Evolutionary conservation across 1,284 basidiomycete genomes (phyloP).

Genomic region (Crucibulum cyathiforme): DNA sequence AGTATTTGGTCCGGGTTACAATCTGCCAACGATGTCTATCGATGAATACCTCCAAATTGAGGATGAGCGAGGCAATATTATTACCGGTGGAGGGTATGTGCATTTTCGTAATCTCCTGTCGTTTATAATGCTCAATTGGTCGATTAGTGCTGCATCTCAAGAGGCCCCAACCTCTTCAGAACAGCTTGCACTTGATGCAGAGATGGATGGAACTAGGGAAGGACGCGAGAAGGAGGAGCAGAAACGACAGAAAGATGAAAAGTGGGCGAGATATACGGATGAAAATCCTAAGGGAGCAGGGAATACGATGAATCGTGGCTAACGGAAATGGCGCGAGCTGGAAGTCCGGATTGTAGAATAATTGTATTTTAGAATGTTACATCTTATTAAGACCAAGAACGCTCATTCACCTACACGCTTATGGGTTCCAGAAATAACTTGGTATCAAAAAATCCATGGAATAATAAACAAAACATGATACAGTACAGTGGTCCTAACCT

Average conservation of each 20-base stretch:
- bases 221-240: constrained; percentile 79
- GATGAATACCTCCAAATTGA: constrained; percentile 96
- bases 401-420: too few relatives aligned
- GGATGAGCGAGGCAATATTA: constrained; percentile 82
- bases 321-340: background rate
- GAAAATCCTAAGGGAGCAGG: constrained; percentile 84
- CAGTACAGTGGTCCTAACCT: too few relatives aligned
- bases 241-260: constrained; percentile 83
- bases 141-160: constrained; percentile 71
- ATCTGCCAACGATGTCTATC: constrained; percentile 94
- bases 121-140: constrained; percentile 8
- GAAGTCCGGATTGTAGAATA: background rate
- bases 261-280: constrained; percentile 87
- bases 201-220: constrained; percentile 80
- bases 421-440: too few relatives aligned
- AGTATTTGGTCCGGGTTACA: constrained; percentile 88
- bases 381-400: too few relatives aligned
- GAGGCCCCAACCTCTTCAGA: constrained; percentile 76
- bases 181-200: constrained; percentile 77
- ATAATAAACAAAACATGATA: too few relatives aligned
- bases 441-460: too few relatives aligned
- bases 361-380: background rate
- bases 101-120: constrained; percentile 6
- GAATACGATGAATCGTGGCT: constrained; percentile 96
- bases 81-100: constrained; percentile 84